These are phyloP conservation scores for Huntiella decipiens DNA, from an alignment of 2,329 filamentous ascomycete species.

Conservation along the genomic window DNA sequence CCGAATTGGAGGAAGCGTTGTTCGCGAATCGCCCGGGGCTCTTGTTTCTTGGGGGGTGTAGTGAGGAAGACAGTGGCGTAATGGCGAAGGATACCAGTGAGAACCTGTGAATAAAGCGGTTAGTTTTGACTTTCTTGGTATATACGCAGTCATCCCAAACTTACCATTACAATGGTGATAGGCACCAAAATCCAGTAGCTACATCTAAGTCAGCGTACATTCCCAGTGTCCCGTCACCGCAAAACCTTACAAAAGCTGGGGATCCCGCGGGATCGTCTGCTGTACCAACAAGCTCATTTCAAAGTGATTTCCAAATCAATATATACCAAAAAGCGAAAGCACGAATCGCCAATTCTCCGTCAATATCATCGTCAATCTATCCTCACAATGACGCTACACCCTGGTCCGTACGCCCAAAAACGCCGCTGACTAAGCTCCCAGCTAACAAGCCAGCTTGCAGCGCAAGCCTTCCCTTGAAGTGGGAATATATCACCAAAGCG, in stretches of 20 bases:
- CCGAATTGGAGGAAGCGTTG: constrained; percentile 71
- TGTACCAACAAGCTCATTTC: constrained; percentile 12
- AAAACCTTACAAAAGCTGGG: constrained; percentile 70
- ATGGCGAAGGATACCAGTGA: constrained; percentile 89
- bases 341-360: no score
- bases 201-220: constrained; percentile 14
- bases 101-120: constrained; percentile 28
- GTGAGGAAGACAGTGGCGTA: constrained; percentile 89
- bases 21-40: constrained; percentile 60
- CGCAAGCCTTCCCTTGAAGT: neutral
- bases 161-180: constrained; percentile 84
- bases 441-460: constrained; percentile 11
- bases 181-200: constrained; percentile 99
- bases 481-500: neutral
- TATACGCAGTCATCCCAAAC: neutral
- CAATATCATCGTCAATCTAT: no score
- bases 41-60: constrained; percentile 62
- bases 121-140: no score
- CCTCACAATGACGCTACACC: no score
- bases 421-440: constrained; percentile 6
- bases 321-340: no score
- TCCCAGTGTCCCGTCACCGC: neutral
- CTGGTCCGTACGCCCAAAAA: neutral
- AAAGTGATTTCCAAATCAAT: neutral
- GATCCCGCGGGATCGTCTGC: constrained; percentile 96